Percentiles rank a stretch among this genome's conserved stretches.
These are phyloP conservation scores for Alternaria metachromatica DNA, from an alignment of 2,329 filamentous ascomycete species.

Conservation along the genomic window DNA sequence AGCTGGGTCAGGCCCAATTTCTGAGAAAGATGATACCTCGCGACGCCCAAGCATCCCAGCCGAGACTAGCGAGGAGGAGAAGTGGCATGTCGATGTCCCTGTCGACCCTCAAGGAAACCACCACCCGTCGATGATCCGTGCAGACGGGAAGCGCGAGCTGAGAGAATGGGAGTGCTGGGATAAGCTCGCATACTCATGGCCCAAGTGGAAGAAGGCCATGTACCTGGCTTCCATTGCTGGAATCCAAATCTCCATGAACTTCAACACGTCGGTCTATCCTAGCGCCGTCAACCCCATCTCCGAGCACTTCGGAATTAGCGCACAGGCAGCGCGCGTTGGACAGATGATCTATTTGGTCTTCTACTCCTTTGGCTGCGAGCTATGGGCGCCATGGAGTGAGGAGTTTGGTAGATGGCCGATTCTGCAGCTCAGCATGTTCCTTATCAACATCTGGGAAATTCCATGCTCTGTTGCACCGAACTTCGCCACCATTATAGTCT, in stretches of 20 bases:
- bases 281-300: constrained; percentile 59
- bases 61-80: constrained; percentile 21
- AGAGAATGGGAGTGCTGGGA: constrained; percentile 56
- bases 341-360: constrained; percentile 67
- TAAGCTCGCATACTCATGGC: constrained; percentile 55
- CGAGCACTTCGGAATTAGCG: constrained; percentile 62
- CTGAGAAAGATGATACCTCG: constrained; percentile 6
- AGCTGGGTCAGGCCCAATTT: constrained; percentile 1
- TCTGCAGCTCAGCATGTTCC: constrained; percentile 66
- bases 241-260: constrained; percentile 64
- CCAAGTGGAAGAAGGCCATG: constrained; percentile 59
- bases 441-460: constrained; percentile 72
- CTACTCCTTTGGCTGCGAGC: constrained; percentile 84
- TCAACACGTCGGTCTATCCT: constrained; percentile 62
- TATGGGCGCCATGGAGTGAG: constrained; percentile 82
- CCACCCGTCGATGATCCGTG: constrained; percentile 14
- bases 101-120: constrained; percentile 13
- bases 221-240: constrained; percentile 60
- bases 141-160: constrained; percentile 28
- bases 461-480: constrained; percentile 65
- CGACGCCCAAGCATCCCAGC: constrained; percentile 2
- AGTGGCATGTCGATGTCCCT: constrained; percentile 10
- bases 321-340: constrained; percentile 30
- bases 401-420: constrained; percentile 69
- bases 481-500: constrained; percentile 70